phyloP scores from a whole-genome alignment of 176 grass and related monocot genomes.

The Aegilops umbellulata region DNA sequence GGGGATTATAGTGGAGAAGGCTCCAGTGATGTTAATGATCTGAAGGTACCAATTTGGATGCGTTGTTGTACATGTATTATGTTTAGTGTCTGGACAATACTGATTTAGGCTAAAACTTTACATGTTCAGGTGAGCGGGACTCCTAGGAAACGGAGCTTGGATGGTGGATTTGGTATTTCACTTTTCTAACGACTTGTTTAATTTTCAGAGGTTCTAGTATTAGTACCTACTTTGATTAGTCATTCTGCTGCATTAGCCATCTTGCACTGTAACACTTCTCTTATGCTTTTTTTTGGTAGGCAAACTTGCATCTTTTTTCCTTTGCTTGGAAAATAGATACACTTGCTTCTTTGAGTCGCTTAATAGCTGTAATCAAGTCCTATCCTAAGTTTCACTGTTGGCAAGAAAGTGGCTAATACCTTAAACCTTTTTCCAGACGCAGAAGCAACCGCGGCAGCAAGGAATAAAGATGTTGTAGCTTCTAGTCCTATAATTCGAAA shows the following conservation, averaged over 20 bases:
- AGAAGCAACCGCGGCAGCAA: conserved; percentile 50
- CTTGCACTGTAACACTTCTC: background rate
- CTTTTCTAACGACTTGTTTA: background rate
- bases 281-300: background rate
- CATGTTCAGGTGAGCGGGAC: conserved; percentile 42
- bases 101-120: conserved; percentile 6
- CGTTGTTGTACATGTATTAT: background rate
- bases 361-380: conserved; percentile 1
- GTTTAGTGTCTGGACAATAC: background rate
- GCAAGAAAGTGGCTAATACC: conserved; percentile 23
- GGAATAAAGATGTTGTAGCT: conserved; percentile 36
- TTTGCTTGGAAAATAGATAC: background rate
- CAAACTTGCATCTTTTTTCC: background rate
- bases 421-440: conserved; percentile 35
- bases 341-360: background rate
- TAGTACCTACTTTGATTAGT: conserved; percentile 5
- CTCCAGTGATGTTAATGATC: conserved; percentile 67
- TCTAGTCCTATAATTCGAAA: conserved; percentile 44
- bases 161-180: conserved; percentile 47
- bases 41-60: conserved; percentile 36
- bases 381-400: conserved; percentile 26
- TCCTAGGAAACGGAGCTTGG: conserved; percentile 52
- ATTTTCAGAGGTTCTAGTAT: background rate
- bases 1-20: conserved; percentile 73
- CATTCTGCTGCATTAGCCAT: conserved; percentile 14